Conservation (phyloP, 2,329 filamentous ascomycete species). For the Grosmannia clavigera region DNA sequence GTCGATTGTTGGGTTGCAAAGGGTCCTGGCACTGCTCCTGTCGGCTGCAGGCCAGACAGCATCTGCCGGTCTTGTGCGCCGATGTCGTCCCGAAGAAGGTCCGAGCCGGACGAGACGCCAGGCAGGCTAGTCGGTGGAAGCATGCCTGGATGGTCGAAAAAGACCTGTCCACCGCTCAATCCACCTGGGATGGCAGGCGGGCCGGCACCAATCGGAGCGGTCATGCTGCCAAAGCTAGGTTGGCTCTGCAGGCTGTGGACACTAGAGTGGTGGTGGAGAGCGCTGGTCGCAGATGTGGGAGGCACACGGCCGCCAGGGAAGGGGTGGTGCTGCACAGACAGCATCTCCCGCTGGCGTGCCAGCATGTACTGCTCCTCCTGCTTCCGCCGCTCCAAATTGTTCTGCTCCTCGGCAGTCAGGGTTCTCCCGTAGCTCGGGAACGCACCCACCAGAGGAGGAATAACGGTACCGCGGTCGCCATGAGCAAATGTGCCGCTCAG, state of each 20-base stretch:
- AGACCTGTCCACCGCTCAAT: conserved; percentile 48
- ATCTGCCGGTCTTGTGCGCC: conserved; percentile 40
- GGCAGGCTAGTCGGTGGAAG: conserved; percentile 25
- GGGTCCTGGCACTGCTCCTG: conserved; percentile 18
- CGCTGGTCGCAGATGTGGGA: conserved; percentile 19
- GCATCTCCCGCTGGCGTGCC: conserved; percentile 87
- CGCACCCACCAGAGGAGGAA: conserved; percentile 82
- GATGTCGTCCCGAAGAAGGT: conserved; percentile 57
- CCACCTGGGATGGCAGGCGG: conserved; percentile 41
- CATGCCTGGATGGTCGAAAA: conserved; percentile 51
- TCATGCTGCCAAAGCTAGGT: conserved; percentile 89
- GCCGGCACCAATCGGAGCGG: conserved; percentile 60
- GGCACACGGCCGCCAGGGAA: conserved; percentile 14
- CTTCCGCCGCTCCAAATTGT: conserved; percentile 89
- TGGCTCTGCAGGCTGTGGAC: conserved; percentile 94
- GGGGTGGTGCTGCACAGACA: conserved; percentile 51
- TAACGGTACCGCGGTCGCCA: conserved; percentile 45
- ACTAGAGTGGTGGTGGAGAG: conserved; percentile 84
- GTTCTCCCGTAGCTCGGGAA: conserved; percentile 97
- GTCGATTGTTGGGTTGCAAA: conserved; percentile 23
- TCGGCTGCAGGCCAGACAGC: conserved; percentile 28
- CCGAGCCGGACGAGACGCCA: conserved; percentile 32
- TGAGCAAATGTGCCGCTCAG: conserved; percentile 35
- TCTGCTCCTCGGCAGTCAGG: conserved; percentile 93
- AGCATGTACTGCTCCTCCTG: conserved; percentile 97